phyloP scores from a whole-genome alignment of 2,329 filamentous ascomycete species.

The Stemphylium vesicarium region DNA sequence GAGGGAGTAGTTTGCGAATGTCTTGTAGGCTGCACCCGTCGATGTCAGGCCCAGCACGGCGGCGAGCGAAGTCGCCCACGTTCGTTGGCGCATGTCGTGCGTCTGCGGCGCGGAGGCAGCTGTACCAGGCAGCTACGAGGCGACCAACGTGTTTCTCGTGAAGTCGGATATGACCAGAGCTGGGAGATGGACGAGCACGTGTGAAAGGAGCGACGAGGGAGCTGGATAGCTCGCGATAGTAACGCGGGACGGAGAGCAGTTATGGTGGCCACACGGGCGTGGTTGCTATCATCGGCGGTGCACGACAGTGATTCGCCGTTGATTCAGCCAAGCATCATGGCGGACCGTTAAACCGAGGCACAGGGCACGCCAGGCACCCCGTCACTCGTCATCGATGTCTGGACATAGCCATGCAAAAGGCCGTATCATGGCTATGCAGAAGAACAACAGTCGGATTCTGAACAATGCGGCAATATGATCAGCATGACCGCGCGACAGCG shows the following conservation, averaged over 20 bases:
- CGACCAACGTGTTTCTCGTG: neutral
- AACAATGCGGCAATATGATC: neutral
- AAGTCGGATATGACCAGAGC: neutral
- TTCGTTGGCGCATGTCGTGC: constrained; percentile 43
- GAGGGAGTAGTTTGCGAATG: constrained; percentile 58
- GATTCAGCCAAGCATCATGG: constrained; percentile 21
- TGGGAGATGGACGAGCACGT: neutral
- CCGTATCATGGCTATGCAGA: neutral
- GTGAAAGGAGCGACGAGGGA: constrained; percentile 18
- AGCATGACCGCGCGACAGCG: constrained; percentile 6
- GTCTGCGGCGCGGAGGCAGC: constrained; percentile 34
- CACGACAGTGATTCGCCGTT: constrained; percentile 29
- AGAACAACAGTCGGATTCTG: neutral
- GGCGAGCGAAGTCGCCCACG: constrained; percentile 42
- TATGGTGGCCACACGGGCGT: constrained; percentile 18
- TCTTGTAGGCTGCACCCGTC: constrained; percentile 37
- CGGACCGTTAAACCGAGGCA: constrained; percentile 26
- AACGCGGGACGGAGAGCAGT: neutral
- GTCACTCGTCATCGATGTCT: constrained; percentile 9
- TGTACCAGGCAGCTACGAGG: constrained; percentile 6
- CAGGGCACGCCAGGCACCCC: constrained; percentile 7
- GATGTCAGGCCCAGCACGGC: constrained; percentile 32
- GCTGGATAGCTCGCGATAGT: constrained; percentile 13
- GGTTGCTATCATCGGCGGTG: constrained; percentile 32
- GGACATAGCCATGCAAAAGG: neutral